These are phyloP conservation scores for Tarenaya hassleriana DNA, from an alignment of 345 rosid genomes.

Conservation along the genomic window DNA sequence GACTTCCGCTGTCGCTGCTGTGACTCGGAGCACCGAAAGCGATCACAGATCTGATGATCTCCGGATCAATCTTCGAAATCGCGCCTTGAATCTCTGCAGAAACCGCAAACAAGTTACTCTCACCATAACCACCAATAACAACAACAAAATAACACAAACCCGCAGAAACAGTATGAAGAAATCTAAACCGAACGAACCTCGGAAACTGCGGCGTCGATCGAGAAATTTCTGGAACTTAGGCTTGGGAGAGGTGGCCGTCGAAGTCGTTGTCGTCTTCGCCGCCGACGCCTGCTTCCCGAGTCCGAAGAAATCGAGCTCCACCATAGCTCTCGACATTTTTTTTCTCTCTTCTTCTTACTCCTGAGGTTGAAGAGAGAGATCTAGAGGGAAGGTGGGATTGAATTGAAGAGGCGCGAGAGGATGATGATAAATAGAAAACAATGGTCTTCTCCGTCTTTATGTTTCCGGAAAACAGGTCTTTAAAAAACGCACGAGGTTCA, in stretches of 20 bases:
- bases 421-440: not conserved
- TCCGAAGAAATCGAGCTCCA: conserved; percentile 70
- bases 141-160: not conserved
- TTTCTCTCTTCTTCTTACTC: no score
- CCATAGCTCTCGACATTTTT: conserved; percentile 45
- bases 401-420: conserved; percentile 13
- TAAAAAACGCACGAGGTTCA: conserved; percentile 29
- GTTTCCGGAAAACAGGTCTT: no score
- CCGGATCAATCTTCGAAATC: conserved; percentile 78
- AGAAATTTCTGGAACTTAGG: conserved; percentile 44
- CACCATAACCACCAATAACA: not conserved
- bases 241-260: conserved; percentile 24
- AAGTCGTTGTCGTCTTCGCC: not conserved
- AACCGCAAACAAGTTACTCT: not conserved
- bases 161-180: not conserved
- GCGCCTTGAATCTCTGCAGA: conserved; percentile 65
- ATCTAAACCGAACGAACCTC: conserved; percentile 32
- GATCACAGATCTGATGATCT: conserved; percentile 64
- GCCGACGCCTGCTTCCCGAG: conserved; percentile 34
- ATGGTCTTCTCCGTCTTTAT: not conserved
- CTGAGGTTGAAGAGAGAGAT: not conserved
- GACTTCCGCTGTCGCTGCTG: not conserved
- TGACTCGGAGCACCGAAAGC: conserved; percentile 32
- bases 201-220: conserved; percentile 64
- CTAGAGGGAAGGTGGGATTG: not conserved